phyloP scores from a whole-genome alignment of 2,329 filamentous ascomycete genomes.

The Aspergillus sp. region DNA sequence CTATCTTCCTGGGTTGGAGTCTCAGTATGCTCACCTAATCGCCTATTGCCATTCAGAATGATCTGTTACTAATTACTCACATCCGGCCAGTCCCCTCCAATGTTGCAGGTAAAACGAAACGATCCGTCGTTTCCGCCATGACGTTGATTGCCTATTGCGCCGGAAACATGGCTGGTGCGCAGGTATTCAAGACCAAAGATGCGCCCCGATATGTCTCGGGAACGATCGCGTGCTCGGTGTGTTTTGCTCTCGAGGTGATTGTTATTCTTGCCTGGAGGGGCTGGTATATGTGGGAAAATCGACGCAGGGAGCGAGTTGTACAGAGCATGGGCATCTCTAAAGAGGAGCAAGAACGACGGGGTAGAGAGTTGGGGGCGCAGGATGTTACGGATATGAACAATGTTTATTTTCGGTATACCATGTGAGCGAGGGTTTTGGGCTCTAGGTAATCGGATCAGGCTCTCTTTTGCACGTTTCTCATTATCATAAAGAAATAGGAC shows the following conservation, averaged over 20 bases:
- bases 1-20: background rate
- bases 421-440: background rate
- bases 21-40: too few relatives aligned
- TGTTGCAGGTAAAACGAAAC: constrained; percentile 3
- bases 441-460: background rate
- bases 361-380: background rate
- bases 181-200: background rate
- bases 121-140: background rate
- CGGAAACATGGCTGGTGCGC: constrained; percentile 4
- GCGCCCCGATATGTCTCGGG: background rate
- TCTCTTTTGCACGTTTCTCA: too few relatives aligned
- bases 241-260: background rate
- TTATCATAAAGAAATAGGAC: too few relatives aligned
- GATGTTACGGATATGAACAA: constrained; percentile 8
- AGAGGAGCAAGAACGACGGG: background rate
- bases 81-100: background rate
- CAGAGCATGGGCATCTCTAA: background rate
- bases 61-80: too few relatives aligned
- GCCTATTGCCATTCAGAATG: too few relatives aligned
- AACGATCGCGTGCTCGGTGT: background rate
- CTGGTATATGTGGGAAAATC: constrained; percentile 2
- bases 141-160: constrained; percentile 4
- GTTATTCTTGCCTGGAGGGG: background rate
- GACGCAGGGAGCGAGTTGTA: background rate
- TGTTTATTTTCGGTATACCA: constrained; percentile 5